Evolutionary conservation across 2,329 filamentous ascomycete genomes (phyloP).

Genomic region (Cryphonectria radicalis): DNA sequence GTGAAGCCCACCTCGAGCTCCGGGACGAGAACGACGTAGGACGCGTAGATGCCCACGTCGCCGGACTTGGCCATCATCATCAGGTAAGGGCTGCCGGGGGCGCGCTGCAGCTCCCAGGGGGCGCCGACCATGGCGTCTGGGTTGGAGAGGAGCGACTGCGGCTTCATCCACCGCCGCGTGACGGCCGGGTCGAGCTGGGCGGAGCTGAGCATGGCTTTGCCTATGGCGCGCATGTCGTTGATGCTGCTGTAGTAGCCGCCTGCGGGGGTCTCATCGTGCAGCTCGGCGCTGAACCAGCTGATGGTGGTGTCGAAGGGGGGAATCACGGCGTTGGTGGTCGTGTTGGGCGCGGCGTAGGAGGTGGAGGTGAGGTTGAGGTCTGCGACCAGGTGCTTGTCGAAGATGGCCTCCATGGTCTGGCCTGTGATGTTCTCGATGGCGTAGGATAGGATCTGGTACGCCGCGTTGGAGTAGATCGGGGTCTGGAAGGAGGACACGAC

Average conservation of each 20-base stretch:
- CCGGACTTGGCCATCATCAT: conserved; percentile 38
- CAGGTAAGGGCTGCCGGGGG: conserved; percentile 7
- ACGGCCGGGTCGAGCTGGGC: conserved; percentile 40
- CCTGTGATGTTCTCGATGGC: conserved; percentile 46
- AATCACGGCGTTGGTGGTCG: conserved; percentile 30
- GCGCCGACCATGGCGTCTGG: conserved; percentile 44
- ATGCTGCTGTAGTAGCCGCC: conserved; percentile 51
- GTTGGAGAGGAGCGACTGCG: conserved; percentile 43
- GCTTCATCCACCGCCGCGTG: conserved; percentile 52
- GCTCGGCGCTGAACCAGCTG: conserved; percentile 34
- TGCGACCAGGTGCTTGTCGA: conserved; percentile 39
- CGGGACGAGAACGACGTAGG: conserved; percentile 40
- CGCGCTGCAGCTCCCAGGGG: conserved; percentile 42
- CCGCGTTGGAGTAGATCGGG: conserved; percentile 44
- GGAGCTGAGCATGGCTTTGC: conserved; percentile 47
- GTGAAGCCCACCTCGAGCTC: conserved; percentile 42
- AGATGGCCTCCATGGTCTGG: conserved; percentile 35
- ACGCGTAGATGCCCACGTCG: conserved; percentile 39
- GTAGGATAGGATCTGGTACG: conserved; percentile 43
- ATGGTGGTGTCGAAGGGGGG: conserved; percentile 30
- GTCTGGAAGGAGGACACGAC: conserved; percentile 39
- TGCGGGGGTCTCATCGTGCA: conserved; percentile 35
- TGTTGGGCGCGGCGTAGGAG: conserved; percentile 32
- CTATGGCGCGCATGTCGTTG: conserved; percentile 46
- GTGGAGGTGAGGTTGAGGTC: conserved; percentile 39